Evolutionary conservation across 108 stramenopile species (phyloP), one percentile per base, ranked within the genome.

Genomic region (Fragilaria crotonensis): DNA sequence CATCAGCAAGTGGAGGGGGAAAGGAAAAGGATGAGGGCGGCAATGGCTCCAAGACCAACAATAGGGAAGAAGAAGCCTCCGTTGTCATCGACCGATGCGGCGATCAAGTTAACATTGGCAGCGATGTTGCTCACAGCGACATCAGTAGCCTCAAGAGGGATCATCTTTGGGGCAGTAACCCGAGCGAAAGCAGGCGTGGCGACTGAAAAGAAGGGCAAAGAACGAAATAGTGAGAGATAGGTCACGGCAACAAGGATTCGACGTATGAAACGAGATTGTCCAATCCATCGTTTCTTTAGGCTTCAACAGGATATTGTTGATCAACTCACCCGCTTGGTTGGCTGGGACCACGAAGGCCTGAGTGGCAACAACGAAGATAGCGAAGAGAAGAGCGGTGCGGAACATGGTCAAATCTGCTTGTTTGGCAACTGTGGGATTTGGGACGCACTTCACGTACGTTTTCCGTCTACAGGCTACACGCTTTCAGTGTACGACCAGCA

Each of bases 11-110:
- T 60, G 89, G 89, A 62, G n/a, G 89, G 89, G 61, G 89, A 73
- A 69, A 90, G 81, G 79, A 58, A 86, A 50, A 90, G 83, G 72
- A 90, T 90, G 33, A 86, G 66, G 50, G 68, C 89, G 36, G 83
- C 85, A 50, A 90, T 74, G 59, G 77, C 47, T 25, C 57, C 71
- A 72, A 90, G 73, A 52, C 89, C 89, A 53, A 76, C 59, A 48
- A 90, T 81, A 33, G 89, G 89, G 83, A 77, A 90, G 70, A 87
- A 73, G 60, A 70, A 76, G 57, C 89, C 89, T 29, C 85, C 85
- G 65, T 78, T 78, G 58, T 85, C 89, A 56, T 54, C 44, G 22
- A 66, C 68, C 60, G 48, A 75, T 58, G 85, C 75, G 48, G 89
- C 89, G 47, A 90, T 69, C 32, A 90, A 57, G 59, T 87, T 80